phyloP scores from a whole-genome alignment of 805 yeast genomes.

The Saccharomycopsis selenospora region DNA sequence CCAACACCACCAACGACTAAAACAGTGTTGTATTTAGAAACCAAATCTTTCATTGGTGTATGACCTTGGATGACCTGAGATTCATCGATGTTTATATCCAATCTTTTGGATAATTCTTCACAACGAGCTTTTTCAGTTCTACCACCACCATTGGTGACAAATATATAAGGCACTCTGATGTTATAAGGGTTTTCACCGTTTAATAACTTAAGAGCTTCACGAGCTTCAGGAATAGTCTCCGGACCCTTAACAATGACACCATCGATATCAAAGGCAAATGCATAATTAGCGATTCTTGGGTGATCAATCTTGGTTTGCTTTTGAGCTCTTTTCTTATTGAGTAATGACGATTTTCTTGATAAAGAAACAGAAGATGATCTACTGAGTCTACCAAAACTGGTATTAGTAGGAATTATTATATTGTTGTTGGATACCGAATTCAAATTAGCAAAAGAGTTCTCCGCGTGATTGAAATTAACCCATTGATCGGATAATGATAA shows the following conservation, averaged over 20 bases:
- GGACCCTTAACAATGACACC: constrained; percentile 87
- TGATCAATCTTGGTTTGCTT: constrained; percentile 56
- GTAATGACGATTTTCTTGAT: constrained; percentile 39
- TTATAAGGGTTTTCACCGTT: constrained; percentile 73
- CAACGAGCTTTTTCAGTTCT: constrained; percentile 71
- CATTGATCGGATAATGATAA: constrained; percentile 68
- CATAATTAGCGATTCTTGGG: constrained; percentile 69
- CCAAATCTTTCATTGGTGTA: constrained; percentile 86
- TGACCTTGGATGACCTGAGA: constrained; percentile 90
- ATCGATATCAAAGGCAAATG: constrained; percentile 89
- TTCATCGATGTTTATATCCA: constrained; percentile 53
- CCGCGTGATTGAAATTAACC: constrained; percentile 34
- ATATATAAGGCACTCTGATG: constrained; percentile 73
- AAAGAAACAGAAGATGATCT: constrained; percentile 22
- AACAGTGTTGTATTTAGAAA: constrained; percentile 59
- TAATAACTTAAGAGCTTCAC: constrained; percentile 60
- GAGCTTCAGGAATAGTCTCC: constrained; percentile 74
- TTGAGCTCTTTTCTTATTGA: constrained; percentile 31
- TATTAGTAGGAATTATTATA: background rate
- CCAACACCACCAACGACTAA: constrained; percentile 87
- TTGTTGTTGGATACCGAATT: background rate
- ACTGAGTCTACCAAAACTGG: background rate
- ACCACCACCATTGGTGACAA: constrained; percentile 92
- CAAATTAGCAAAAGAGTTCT: constrained; percentile 21
- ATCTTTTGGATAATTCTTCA: constrained; percentile 55